These are phyloP conservation scores for Hygrophila difformis DNA, from an alignment of 257 asterid genomes.

Conservation along the genomic window DNA sequence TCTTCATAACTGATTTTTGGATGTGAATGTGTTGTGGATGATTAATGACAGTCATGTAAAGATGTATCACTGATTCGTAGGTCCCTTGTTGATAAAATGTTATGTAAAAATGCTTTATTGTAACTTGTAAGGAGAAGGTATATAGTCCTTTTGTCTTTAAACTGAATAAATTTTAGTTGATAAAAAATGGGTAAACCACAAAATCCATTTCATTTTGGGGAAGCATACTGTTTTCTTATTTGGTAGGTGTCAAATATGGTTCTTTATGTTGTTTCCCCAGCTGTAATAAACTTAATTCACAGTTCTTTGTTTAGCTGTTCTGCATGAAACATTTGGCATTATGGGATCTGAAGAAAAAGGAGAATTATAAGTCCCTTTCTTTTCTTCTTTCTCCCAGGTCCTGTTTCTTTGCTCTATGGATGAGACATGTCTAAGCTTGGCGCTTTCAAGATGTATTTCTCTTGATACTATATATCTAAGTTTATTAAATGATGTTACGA, in stretches of 20 bases:
- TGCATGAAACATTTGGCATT: conserved; percentile 6
- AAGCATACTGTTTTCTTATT: not conserved
- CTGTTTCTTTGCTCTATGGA: conserved; percentile 17
- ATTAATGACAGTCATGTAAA: no score
- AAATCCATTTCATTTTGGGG: not conserved
- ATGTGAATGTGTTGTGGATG: no score
- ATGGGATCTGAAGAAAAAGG: conserved; percentile 12
- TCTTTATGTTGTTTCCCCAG: conserved; percentile 5
- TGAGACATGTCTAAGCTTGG: conserved; percentile 14
- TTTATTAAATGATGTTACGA: conserved; percentile 1
- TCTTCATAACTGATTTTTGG: no score
- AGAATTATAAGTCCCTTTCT: conserved; percentile 14
- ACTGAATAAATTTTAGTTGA: no score
- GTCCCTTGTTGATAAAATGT: no score
- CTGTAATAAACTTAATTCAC: not conserved
- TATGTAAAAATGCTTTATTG: no score
- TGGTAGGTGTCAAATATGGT: conserved; percentile 2
- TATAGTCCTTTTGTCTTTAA: no score
- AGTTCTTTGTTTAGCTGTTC: conserved; percentile 3
- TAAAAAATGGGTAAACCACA: not conserved
- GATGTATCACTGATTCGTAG: no score
- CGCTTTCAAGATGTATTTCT: conserved; percentile 11
- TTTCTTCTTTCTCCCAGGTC: conserved; percentile 24
- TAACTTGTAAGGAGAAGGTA: no score
- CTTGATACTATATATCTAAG: conserved; percentile 13